Conservation (phyloP, 2,329 filamentous ascomycete species). For the Rutstroemia sp. region DNA sequence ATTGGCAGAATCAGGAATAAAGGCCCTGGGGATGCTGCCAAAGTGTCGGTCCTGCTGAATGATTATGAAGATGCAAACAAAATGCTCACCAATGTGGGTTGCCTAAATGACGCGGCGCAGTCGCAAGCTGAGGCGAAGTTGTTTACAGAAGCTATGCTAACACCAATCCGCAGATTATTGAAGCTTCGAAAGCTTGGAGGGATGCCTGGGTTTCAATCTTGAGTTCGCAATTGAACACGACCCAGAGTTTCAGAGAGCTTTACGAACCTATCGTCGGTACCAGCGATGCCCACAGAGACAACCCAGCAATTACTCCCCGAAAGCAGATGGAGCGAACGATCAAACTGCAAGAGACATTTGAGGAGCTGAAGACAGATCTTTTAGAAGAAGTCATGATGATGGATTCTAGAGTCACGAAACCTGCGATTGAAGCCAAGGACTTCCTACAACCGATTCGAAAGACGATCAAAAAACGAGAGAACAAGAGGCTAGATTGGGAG, state of each 20-base stretch:
- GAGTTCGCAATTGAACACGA: conserved; percentile 57
- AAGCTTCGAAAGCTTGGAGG: conserved; percentile 68
- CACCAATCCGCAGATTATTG: conserved; percentile 53
- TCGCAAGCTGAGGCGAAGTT: neutral
- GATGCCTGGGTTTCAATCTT: conserved; percentile 72
- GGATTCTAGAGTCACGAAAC: conserved; percentile 61
- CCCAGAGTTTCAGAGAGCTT: conserved; percentile 61
- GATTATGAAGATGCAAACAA: conserved; percentile 77
- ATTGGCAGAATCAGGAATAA: conserved; percentile 65
- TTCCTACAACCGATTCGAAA: conserved; percentile 67
- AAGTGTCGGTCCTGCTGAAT: conserved; percentile 65
- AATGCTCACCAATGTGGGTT: conserved; percentile 60
- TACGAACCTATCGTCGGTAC: conserved; percentile 71
- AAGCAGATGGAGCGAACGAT: conserved; percentile 56
- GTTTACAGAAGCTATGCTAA: conserved; percentile 8
- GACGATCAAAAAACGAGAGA: conserved; percentile 77
- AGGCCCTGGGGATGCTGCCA: conserved; percentile 66
- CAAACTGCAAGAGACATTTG: conserved; percentile 58
- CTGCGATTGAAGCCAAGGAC: conserved; percentile 62
- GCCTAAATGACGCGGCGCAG: neutral
- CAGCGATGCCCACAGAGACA: conserved; percentile 47
- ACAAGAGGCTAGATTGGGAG: conserved; percentile 76
- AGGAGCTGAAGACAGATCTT: conserved; percentile 65
- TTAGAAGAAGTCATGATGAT: conserved; percentile 64
- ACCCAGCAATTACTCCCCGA: conserved; percentile 53